Evolutionary conservation across 2,329 filamentous ascomycete species (phyloP).

Genomic region (Colletotrichum camelliae): DNA sequence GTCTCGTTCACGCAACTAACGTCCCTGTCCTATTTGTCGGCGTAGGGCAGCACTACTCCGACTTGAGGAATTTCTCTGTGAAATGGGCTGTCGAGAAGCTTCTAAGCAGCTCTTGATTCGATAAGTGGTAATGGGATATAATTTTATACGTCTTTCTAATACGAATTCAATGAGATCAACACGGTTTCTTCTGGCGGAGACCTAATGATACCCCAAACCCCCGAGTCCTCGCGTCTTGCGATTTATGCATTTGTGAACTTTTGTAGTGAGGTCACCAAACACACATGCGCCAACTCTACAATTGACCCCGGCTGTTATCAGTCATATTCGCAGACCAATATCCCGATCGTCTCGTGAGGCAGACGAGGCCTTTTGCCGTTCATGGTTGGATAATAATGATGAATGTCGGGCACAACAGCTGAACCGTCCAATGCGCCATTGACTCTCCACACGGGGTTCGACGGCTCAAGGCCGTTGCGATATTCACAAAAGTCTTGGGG

Average conservation of each 20-base stretch:
- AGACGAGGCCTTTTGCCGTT: not conserved
- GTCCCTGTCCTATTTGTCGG: constrained; percentile 95
- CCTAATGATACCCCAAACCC: not conserved
- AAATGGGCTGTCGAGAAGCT: constrained; percentile 74
- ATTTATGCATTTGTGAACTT: not conserved
- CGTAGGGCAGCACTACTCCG: constrained; percentile 72
- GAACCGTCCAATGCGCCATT: not conserved
- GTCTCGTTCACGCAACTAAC: constrained; percentile 95
- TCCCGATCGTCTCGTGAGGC: fast-evolving
- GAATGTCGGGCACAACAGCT: not conserved
- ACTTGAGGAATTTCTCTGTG: constrained; percentile 72
- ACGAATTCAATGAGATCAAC: not conserved
- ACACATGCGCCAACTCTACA: not conserved
- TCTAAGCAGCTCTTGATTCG: constrained; percentile 52
- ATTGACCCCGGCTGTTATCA: not conserved
- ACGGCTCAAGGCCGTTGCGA: not conserved
- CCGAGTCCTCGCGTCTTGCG: not conserved
- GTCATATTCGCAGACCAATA: not conserved
- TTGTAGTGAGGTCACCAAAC: not conserved
- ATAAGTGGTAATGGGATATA: not conserved
- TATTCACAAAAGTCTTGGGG: not conserved
- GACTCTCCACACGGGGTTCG: fast-evolving
- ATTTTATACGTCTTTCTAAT: not conserved
- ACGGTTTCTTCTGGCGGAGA: not conserved
- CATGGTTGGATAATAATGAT: not conserved